A percentile compares a stretch with the other conserved stretches of the same genome.
phyloP scores from a whole-genome alignment of 148 eudicot species.

The Oxyria digyna region DNA sequence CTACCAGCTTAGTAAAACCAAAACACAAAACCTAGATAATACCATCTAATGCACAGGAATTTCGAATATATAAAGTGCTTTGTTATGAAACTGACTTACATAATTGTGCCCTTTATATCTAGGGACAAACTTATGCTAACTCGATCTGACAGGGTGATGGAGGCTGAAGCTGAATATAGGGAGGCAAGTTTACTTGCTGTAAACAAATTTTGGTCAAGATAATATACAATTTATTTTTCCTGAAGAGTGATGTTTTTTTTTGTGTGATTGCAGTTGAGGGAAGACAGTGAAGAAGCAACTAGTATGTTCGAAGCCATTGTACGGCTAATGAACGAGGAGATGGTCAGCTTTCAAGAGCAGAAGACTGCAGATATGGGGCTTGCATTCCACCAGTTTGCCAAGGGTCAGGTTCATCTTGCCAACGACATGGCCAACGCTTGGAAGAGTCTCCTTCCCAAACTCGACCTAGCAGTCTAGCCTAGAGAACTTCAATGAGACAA shows the following conservation, averaged over 20 bases:
- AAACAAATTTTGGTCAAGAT: neutral
- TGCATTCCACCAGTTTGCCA: slow-evolving; percentile 92
- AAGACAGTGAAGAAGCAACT: slow-evolving; percentile 69
- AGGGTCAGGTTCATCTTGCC: slow-evolving; percentile 89
- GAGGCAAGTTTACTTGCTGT: slow-evolving; percentile 31
- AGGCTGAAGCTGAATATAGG: slow-evolving; percentile 71
- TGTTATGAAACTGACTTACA: neutral
- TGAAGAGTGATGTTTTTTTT: neutral
- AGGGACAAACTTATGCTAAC: slow-evolving; percentile 77
- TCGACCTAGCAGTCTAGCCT: slow-evolving; percentile 21
- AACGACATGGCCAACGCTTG: slow-evolving; percentile 77
- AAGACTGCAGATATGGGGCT: slow-evolving; percentile 82
- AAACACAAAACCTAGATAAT: neutral
- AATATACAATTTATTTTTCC: neutral
- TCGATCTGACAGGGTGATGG: slow-evolving; percentile 64
- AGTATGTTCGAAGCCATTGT: slow-evolving; percentile 70
- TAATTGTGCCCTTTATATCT: slow-evolving; percentile 1
- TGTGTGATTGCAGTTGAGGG: slow-evolving; percentile 43
- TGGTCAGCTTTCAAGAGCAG: slow-evolving; percentile 78
- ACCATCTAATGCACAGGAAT: neutral
- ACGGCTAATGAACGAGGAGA: slow-evolving; percentile 69
- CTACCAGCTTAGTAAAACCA: neutral
- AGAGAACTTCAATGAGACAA: neutral
- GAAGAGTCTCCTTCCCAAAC: slow-evolving; percentile 88
- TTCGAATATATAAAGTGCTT: neutral